Base-by-base conservation (phyloP, 257 asterid genomes). In the Ophiorrhiza pumila region DNA sequence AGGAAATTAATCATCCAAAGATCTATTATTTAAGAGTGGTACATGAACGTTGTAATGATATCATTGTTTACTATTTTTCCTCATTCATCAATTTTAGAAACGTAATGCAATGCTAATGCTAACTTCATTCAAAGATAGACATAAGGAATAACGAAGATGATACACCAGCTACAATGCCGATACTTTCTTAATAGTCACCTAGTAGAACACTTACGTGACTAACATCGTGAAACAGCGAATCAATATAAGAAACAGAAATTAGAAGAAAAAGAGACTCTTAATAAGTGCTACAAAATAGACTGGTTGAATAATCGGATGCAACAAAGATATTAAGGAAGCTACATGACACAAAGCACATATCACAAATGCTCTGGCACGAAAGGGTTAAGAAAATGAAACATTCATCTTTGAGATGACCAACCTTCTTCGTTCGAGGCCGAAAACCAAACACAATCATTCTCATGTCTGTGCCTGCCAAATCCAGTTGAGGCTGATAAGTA, bases 371-470 rank as follows among this genome's bases (percentile, higher is more conserved):
- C 12, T 20, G 47, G 47, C 49, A 22, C 6, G 12, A 31, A 71
- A 42, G 27, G 15, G 39, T 55, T 37, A 5, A 43, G 56, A 39
- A 69, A 74, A 77, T 58, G 45, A 65, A 59, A 63, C 64, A 71
- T 73, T 79, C 57, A 13, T 70, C 52, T 59, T 79, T 75, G 31
- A 68, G 80, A 82, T 66, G 62, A 75, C 83, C 77, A 32, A 90
- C 99, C 99, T 91, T 97, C 84, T 87, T 90, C 46, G 99, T 90
- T 76, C 93, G 88, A 75, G 99, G 93, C 69, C 92, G 96, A 86
- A 94, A 94, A 50, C 97, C 95, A 75, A 88, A 94, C 64, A 94
- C 97, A 76, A 94, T 86, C 35, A 87, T 88, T 80, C 99, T 88
- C 97, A 94, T 88, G 83, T 94, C 99, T 82, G 90, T 94, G 74